Evolutionary conservation across 441 rosid genomes (phyloP).

Genomic region (Pelargonium australe): DNA sequence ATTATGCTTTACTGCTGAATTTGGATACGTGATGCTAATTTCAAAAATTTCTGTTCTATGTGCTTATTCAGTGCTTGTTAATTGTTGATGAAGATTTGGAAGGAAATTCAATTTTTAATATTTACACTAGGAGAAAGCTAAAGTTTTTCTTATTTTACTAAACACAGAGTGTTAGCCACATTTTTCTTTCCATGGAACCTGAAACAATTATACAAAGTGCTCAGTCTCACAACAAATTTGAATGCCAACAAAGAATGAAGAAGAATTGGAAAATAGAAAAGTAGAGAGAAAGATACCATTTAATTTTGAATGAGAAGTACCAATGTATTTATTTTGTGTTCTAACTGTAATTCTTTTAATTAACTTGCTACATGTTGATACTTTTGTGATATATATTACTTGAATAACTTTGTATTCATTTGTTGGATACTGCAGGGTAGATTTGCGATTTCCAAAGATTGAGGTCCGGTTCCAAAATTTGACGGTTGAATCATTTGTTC

Average conservation of each 20-base stretch:
- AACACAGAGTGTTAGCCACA: too few relatives aligned
- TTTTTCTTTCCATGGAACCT: background rate
- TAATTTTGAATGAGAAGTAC: background rate
- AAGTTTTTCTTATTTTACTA: too few relatives aligned
- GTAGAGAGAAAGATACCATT: background rate
- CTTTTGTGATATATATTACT: background rate
- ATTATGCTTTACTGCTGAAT: too few relatives aligned
- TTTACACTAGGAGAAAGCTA: too few relatives aligned
- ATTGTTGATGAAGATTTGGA: too few relatives aligned
- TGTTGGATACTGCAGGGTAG: constrained; percentile 47
- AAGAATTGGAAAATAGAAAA: too few relatives aligned
- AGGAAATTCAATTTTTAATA: too few relatives aligned
- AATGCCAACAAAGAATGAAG: background rate
- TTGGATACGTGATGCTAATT: too few relatives aligned
- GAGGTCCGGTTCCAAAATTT: constrained; percentile 83
- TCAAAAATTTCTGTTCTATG: too few relatives aligned
- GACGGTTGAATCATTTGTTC: constrained; percentile 76
- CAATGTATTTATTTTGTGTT: background rate
- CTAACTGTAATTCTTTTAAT: background rate
- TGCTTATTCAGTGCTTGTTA: too few relatives aligned
- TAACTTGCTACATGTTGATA: background rate
- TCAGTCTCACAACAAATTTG: background rate
- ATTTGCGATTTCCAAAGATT: constrained; percentile 78
- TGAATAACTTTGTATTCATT: constrained; percentile 6
- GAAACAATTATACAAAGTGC: background rate